Evolutionary conservation across 805 yeast species (phyloP).

Genomic region (Saccharomyces paradoxus): DNA sequence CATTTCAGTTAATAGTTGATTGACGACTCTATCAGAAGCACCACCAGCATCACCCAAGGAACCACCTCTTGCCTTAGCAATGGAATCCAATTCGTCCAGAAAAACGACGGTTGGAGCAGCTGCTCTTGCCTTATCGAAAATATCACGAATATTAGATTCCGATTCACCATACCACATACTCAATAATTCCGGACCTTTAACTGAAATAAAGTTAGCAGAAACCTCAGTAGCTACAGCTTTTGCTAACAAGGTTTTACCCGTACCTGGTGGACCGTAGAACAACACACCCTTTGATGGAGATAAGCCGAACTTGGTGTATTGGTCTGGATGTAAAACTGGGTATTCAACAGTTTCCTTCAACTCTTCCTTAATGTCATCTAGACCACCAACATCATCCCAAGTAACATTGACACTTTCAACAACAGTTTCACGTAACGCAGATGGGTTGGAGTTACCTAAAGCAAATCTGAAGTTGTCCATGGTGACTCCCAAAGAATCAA

Average conservation of each 20-base stretch:
- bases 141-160: slow-evolving; percentile 94
- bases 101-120: slow-evolving; percentile 99
- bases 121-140: slow-evolving; percentile 96
- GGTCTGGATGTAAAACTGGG: slow-evolving; percentile 98
- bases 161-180: slow-evolving; percentile 99
- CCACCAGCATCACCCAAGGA: slow-evolving; percentile 94
- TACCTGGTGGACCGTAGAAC: slow-evolving; percentile 99
- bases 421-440: slow-evolving; percentile 98
- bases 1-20: slow-evolving; percentile 95
- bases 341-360: slow-evolving; percentile 98
- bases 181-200: slow-evolving; percentile 44
- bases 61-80: slow-evolving; percentile 97
- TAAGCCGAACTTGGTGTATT: slow-evolving; percentile 94
- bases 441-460: slow-evolving; percentile 94
- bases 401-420: slow-evolving; percentile 97
- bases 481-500: slow-evolving; percentile 93
- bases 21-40: slow-evolving; percentile 96
- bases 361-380: slow-evolving; percentile 92
- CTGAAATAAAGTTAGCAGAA: slow-evolving; percentile 94
- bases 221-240: slow-evolving; percentile 99
- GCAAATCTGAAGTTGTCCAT: slow-evolving; percentile 99
- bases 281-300: slow-evolving; percentile 97
- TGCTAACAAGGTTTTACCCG: slow-evolving; percentile 96
- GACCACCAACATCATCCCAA: slow-evolving; percentile 99
- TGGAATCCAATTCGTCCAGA: slow-evolving; percentile 95